Evolutionary conservation across 441 rosid genomes (phyloP).

Genomic region (Omphalea diandra): DNA sequence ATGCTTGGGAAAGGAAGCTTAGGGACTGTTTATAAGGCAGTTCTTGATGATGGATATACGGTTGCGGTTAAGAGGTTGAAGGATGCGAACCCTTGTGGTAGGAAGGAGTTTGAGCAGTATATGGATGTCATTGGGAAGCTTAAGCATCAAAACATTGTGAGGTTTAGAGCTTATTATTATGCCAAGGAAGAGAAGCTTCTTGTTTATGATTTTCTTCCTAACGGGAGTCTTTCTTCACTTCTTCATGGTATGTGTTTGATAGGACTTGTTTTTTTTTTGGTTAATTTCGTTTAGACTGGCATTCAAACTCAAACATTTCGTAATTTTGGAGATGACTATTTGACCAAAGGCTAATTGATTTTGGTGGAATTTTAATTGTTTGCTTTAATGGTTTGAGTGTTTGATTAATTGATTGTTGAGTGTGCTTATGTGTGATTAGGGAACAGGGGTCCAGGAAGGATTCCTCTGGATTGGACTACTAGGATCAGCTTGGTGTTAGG

Average conservation of each 20-base stretch:
- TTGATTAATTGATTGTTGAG: background rate
- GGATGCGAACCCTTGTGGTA: constrained; percentile 89
- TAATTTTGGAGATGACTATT: no score
- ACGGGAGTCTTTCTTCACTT: constrained; percentile 79
- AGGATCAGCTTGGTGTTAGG: constrained; percentile 83
- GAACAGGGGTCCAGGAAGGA: constrained; percentile 82
- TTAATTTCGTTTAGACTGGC: background rate
- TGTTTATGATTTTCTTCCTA: constrained; percentile 86
- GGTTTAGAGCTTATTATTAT: constrained; percentile 86
- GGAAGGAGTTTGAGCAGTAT: constrained; percentile 87
- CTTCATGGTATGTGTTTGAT: constrained; percentile 63
- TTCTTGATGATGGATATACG: constrained; percentile 62
- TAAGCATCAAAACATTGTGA: constrained; percentile 71
- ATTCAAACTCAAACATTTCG: no score
- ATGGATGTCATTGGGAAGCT: constrained; percentile 89
- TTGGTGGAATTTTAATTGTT: no score
- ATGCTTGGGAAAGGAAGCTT: constrained; percentile 94
- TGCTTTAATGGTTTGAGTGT: background rate
- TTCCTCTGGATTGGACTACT: constrained; percentile 97
- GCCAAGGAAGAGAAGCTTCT: constrained; percentile 95
- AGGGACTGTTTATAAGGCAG: constrained; percentile 92
- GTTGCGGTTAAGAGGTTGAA: constrained; percentile 90
- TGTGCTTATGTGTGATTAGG: constrained; percentile 35
- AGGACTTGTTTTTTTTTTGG: no score
- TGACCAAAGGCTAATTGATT: no score